Evolutionary conservation across 2,329 filamentous ascomycete genomes (phyloP), one percentile per base, ranked within the genome.

Genomic region (Epichloe scottii): DNA sequence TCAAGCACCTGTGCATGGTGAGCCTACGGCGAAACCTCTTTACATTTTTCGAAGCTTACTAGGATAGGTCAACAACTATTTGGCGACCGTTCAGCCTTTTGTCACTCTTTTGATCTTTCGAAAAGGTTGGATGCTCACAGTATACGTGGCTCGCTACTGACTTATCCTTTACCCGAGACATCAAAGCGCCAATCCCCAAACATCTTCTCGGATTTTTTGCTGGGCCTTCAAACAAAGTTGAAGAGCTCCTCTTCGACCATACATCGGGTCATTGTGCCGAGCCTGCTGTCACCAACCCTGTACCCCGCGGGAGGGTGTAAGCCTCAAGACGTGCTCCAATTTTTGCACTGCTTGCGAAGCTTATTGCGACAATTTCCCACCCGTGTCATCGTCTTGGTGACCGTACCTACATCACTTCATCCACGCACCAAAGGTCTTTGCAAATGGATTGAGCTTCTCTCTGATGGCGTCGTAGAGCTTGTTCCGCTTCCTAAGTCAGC

Each of bases 381-480:
- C 2, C 81, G 80, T 17, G 66, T 91, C 4, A 88, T 85, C 1
- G 82, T 81, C 4, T 73, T 96, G 58, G 70, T 89, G 43, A 89
- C 89, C 0, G 68, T 97, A 0, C 89, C 91, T 0, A 71, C 91
- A 1, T 82, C 87, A 0, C 78, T 98, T 1, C 88, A 87, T 62
- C 86, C 89, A 2, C 81, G 91, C 14, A 74, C 71, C 19, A 79
- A 84, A 1, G 89, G 87, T 1, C 72, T 96, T 11, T 81, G 87
- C 11, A 81, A 88, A 46, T 95, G 89, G 87, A 83, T 89, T 55
- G 93, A 98, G 64, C 71, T 88, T 2, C 71, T 97, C 1, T 82
- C 76, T 56, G 93, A 98, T 61, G 89, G 89, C 5, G 87, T 95
- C 6, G 70, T 96, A 21, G 90, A 97, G 67, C 74, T 98, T 14